Percentiles rank a stretch among this genome's conserved stretches.
Evolutionary conservation across 2,329 filamentous ascomycete genomes (phyloP).

Genomic region (Diaporthe ampelina): DNA sequence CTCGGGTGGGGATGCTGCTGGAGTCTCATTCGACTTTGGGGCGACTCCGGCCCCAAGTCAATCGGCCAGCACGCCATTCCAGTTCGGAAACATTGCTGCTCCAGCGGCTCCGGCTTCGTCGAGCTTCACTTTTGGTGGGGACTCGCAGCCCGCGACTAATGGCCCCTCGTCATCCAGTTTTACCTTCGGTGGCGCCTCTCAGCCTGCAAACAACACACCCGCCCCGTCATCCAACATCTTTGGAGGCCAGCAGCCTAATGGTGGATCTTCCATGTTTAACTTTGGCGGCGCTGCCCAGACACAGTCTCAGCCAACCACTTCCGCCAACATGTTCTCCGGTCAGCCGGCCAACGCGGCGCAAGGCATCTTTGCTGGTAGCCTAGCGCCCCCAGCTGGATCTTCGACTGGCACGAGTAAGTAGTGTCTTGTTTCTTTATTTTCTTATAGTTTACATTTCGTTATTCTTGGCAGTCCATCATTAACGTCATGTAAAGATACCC

Average conservation of each 20-base stretch:
- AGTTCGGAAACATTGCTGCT: constrained; percentile 41
- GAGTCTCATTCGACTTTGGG: constrained; percentile 57
- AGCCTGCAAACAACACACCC: constrained; percentile 39
- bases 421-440: constrained; percentile 32
- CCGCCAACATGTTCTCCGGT: constrained; percentile 46
- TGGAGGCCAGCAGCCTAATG: constrained; percentile 42
- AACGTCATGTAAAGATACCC: constrained; percentile 67
- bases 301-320: constrained; percentile 46
- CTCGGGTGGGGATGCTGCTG: constrained; percentile 47
- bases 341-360: constrained; percentile 47
- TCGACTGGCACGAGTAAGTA: constrained; percentile 60
- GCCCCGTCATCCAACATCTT: constrained; percentile 43
- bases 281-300: constrained; percentile 49
- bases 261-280: constrained; percentile 51
- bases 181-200: constrained; percentile 38
- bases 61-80: constrained; percentile 44
- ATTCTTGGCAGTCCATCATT: constrained; percentile 45
- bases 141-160: constrained; percentile 30
- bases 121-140: constrained; percentile 38
- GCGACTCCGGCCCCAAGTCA: constrained; percentile 41
- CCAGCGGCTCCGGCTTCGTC: constrained; percentile 30
- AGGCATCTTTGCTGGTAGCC: constrained; percentile 48
- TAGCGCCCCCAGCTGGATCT: constrained; percentile 47
- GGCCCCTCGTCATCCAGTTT: constrained; percentile 31
- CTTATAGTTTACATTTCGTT: constrained; percentile 39